Base-by-base conservation (phyloP, 2,329 filamentous ascomycete genomes). In the Fusarium neocosmosporiellum region DNA sequence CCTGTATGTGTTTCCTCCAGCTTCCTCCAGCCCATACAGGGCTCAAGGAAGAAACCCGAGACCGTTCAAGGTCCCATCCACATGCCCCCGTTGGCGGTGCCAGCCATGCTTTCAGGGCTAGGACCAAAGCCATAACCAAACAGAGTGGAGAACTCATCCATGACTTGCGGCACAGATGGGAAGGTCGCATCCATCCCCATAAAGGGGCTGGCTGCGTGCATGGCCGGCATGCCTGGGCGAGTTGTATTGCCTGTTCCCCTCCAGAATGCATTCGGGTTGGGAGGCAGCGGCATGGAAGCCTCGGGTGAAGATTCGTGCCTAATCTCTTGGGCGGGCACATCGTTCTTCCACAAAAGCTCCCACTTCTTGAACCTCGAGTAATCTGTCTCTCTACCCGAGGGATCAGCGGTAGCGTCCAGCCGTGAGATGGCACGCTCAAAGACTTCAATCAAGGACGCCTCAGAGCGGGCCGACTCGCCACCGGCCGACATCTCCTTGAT, bases 401-500 rank as follows among this genome's bases (percentile, higher is more conserved):
- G 71, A 46, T 83, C 80, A 53, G 81, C 82, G 59, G 83, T 85
- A 22, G 83, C 79, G 55, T 87, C 84, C 4, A 88, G 80, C 22
- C 86, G 82, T 22, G 80, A 78, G 53, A 84, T 83, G 13, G 86
- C 86, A 48, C 84, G 82, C 65, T 88, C 86, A 29, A 88, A 85
- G 1, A 86, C 84, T 70, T 88, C 86, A 37, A 88, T 87, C 13
- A 88, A 81, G n/a, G 84, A 86, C 8, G 86, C 85, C 50, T 87
- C 86, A 4, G 85, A 87, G n/a, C 84, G 84, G 4, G 86, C 86
- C 11, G 86, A 87, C 29, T 86, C 86, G 24, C 86, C 86, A 2
- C 86, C 84, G 68, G 85, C 84, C 0, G 86, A 86, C 86, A 88
- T 88, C 65, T 86, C 85, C 70, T 86, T 86, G 50, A 88, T 86